phyloP scores from a whole-genome alignment of 148 eudicot species.

The Vaccinium corymbosum region DNA sequence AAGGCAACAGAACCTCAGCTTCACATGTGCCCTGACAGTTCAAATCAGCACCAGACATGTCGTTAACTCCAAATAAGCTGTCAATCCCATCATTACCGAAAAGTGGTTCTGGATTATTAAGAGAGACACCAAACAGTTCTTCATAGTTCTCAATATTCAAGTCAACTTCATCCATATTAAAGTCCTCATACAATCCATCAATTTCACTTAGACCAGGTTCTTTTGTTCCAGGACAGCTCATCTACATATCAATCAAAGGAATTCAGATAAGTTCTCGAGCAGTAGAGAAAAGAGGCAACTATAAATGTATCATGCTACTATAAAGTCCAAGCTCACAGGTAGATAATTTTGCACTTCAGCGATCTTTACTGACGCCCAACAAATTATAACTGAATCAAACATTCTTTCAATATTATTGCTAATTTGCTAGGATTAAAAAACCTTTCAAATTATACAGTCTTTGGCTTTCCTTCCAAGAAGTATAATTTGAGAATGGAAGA shows the following conservation, averaged over 20 bases:
- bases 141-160: constrained; percentile 51
- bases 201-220: constrained; percentile 36
- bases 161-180: constrained; percentile 45
- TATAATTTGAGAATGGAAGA: no score
- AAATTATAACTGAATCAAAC: neutral
- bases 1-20: constrained; percentile 34
- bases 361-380: neutral
- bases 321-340: neutral
- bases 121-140: constrained; percentile 44
- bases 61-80: constrained; percentile 36
- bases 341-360: neutral
- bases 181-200: constrained; percentile 37
- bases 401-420: neutral
- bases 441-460: neutral
- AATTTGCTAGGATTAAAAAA: neutral
- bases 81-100: constrained; percentile 41
- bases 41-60: constrained; percentile 27
- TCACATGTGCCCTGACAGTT: constrained; percentile 23
- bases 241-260: constrained; percentile 32
- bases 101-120: constrained; percentile 34
- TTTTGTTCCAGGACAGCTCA: constrained; percentile 31
- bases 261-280: neutral
- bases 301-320: neutral
- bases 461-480: no score
- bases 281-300: neutral